Evolutionary conservation across 352 stramenopile species (phyloP).

Genomic region (Phytophthora syringae): DNA sequence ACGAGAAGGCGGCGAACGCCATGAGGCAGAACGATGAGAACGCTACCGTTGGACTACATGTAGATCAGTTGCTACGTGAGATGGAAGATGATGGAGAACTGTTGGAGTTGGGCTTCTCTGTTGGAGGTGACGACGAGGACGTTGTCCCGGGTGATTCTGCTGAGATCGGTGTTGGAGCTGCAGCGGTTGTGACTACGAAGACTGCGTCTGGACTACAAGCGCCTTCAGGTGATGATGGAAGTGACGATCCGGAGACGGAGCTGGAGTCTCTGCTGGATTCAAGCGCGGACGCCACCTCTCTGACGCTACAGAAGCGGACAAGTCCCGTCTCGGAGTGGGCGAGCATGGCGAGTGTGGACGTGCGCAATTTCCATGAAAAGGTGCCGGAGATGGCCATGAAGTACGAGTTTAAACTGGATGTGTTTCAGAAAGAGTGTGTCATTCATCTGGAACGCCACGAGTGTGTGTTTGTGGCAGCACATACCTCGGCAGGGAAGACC

Average conservation of each 20-base stretch:
- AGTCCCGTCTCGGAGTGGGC: conserved; percentile 65
- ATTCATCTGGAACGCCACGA: conserved; percentile 94
- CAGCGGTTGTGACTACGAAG: neutral
- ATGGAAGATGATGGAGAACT: conserved; percentile 76
- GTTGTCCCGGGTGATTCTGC: neutral
- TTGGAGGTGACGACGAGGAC: conserved; percentile 46
- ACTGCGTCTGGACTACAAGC: neutral
- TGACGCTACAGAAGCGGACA: conserved; percentile 26
- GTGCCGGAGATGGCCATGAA: conserved; percentile 85
- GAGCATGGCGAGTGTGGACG: conserved; percentile 69
- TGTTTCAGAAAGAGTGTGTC: conserved; percentile 98
- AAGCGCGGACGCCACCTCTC: conserved; percentile 8
- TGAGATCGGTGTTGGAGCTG: conserved; percentile 5
- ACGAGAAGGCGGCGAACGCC: conserved; percentile 65
- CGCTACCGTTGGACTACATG: conserved; percentile 62
- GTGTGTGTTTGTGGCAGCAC: conserved; percentile 96
- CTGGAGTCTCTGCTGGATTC: conserved; percentile 58
- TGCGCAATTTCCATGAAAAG: conserved; percentile 86
- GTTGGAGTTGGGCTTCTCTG: conserved; percentile 60
- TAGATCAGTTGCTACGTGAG: conserved; percentile 72
- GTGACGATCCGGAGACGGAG: conserved; percentile 52
- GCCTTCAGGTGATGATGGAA: neutral
- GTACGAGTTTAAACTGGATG: conserved; percentile 92
- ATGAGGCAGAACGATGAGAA: conserved; percentile 63
- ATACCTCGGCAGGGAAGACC: conserved; percentile 98